Conservation (phyloP, 306 rosid genomes). For the Canavalia gladiata region DNA sequence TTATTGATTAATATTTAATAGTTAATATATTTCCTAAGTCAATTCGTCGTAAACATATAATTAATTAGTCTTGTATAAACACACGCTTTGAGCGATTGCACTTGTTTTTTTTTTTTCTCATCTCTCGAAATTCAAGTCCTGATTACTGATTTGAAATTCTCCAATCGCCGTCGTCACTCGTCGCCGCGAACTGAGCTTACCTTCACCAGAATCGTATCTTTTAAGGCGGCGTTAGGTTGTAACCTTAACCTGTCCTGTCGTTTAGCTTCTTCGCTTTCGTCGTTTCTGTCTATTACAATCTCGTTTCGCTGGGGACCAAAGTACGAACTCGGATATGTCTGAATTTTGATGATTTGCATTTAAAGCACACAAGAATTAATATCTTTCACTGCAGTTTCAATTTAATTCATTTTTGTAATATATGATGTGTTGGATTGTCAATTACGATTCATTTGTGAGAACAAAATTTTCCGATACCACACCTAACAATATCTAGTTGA, state of each 20-base stretch:
- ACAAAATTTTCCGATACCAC: not conserved
- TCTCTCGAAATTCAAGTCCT: not conserved
- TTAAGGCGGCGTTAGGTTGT: not conserved
- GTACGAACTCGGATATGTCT: not conserved
- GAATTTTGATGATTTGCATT: constrained; percentile 14
- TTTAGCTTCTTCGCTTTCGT: not conserved
- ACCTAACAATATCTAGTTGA: not conserved
- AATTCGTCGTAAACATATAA: not conserved
- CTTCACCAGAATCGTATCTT: constrained; percentile 25
- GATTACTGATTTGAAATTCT: constrained; percentile 13
- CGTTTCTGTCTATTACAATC: constrained; percentile 21
- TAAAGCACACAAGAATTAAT: not conserved
- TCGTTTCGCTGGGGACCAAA: not conserved
- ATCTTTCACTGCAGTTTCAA: not conserved
- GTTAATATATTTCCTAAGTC: not conserved
- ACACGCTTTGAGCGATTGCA: not conserved
- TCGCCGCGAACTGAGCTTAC: constrained; percentile 2
- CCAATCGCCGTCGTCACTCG: constrained; percentile 33
- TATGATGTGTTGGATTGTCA: not conserved
- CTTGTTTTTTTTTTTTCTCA: not conserved
- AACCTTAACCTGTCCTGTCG: not conserved
- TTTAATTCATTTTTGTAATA: not conserved
- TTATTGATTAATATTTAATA: not conserved
- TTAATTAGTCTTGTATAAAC: not conserved
- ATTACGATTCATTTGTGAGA: constrained; percentile 1